Percentiles rank a stretch among this genome's conserved stretches.
phyloP scores from a whole-genome alignment of 1,139 yeast species.

The Sugiyamaella paludigena region DNA sequence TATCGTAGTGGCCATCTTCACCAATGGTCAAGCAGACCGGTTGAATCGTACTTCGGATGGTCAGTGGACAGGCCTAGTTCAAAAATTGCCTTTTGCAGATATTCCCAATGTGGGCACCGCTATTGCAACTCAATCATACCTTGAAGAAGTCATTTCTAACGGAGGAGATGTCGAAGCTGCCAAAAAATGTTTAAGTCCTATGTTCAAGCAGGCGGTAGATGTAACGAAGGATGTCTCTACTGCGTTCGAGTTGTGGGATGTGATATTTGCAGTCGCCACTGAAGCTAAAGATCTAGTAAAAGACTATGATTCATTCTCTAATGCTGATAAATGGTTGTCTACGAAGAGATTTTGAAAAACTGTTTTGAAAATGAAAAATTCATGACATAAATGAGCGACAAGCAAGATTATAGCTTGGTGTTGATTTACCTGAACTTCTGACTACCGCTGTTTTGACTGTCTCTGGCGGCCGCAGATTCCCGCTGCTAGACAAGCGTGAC shows the following conservation, averaged over 20 bases:
- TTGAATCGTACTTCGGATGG: slow-evolving; percentile 41
- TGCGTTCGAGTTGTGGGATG: slow-evolving; percentile 45
- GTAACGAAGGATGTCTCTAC: slow-evolving; percentile 44
- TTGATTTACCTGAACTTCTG: too few species aligned
- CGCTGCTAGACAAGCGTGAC: too few species aligned
- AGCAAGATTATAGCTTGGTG: too few species aligned
- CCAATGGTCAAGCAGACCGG: slow-evolving; percentile 51
- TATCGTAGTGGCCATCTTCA: slow-evolving; percentile 42
- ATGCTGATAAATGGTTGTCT: slow-evolving; percentile 47
- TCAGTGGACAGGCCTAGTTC: slow-evolving; percentile 59
- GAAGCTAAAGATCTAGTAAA: slow-evolving; percentile 41
- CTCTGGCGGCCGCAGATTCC: background rate
- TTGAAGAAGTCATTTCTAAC: slow-evolving; percentile 33
- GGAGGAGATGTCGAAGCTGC: slow-evolving; percentile 22
- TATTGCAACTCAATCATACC: slow-evolving; percentile 39
- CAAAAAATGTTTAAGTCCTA: slow-evolving; percentile 20
- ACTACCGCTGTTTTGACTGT: too few species aligned
- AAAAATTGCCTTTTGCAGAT: slow-evolving; percentile 60
- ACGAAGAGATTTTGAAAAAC: slow-evolving; percentile 2
- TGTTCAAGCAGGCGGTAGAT: slow-evolving; percentile 35
- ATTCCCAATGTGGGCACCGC: slow-evolving; percentile 45
- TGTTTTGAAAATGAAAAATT: too few species aligned
- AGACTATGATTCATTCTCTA: slow-evolving; percentile 40
- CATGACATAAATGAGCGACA: too few species aligned
- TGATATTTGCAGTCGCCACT: slow-evolving; percentile 32